Base-by-base conservation (phyloP, 306 rosid species). In the Cucurbita maxima region DNA sequence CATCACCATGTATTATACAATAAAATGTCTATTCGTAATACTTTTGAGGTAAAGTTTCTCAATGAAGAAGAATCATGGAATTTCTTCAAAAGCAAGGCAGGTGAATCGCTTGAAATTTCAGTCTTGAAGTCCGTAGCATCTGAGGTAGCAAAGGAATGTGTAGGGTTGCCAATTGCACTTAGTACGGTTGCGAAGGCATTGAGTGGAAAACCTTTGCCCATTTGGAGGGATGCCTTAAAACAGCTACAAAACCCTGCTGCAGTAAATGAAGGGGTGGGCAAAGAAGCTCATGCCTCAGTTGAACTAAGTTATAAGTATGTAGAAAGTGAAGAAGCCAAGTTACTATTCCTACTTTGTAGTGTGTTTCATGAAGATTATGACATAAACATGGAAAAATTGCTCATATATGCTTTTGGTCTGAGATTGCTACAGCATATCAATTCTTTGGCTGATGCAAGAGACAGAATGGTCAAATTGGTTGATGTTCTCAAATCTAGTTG, bases 241-340 rank as follows among this genome's bases (percentile, higher is more conserved):
- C 7, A 36, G 48, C 75, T 80, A 9, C 2, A 63, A 54, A 72
- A 18, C 41, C 73, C 78, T 13, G 45, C 15, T 13, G 25, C 47
- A 10, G 11, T 38, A 63, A 56, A 22, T 8, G 16, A 57, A 62
- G 14, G 63, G 74, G 18, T 22, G 6, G 18, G 5, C 51, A 15
- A 64, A 4, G 8, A 36, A 15, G 73, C 55, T 4, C 58, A 34
- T 18, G 0, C 19, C 1, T 54, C 81, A 19, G 7, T 81, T 22
- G 41, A 40, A 47, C 37, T 77, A 37, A 77, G 84, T 57, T 81
- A 57, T 15, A 73, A 73, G 10, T 74, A 38, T 62, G 77, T 81
- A 58, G 36, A 30, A 5, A 6, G 7, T 11, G 2, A 36, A 14
- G 78, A 81, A 34, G 76, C 72, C 53, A 77, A 67, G 48, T n/a